These are phyloP conservation scores for Beverwykella pulmonaria DNA, from an alignment of 495 filamentous ascomycete genomes.

Conservation along the genomic window DNA sequence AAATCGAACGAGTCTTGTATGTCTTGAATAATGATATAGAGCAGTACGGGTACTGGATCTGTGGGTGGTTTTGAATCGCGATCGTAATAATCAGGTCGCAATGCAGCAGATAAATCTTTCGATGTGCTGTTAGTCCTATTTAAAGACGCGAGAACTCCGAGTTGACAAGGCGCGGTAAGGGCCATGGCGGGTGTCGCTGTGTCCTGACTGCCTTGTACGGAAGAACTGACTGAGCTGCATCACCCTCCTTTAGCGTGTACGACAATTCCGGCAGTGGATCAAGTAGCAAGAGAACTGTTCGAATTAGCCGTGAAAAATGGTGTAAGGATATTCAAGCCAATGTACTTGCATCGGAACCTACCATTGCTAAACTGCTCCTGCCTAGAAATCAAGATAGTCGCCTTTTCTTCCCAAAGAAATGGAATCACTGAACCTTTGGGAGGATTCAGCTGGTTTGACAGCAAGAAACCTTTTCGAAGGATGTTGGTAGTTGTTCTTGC, in stretches of 20 bases:
- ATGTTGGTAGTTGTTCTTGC: constrained; percentile 11
- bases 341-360: neutral
- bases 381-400: neutral
- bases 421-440: neutral
- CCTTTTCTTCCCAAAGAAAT: constrained; percentile 11
- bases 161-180: neutral
- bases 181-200: neutral
- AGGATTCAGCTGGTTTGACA: neutral
- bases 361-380: neutral
- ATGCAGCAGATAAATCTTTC: neutral
- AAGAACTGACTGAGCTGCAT: neutral
- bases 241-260: neutral
- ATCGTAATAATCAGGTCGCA: neutral
- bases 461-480: neutral
- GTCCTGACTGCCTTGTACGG: neutral
- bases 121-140: neutral
- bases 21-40: neutral
- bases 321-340: neutral
- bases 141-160: neutral
- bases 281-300: constrained; percentile 30
- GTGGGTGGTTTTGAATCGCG: neutral
- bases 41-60: neutral
- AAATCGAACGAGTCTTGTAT: neutral
- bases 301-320: neutral
- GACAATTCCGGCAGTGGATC: constrained; percentile 21